Conservation (phyloP, 805 yeast species). For the Candida vartiovaarae region DNA sequence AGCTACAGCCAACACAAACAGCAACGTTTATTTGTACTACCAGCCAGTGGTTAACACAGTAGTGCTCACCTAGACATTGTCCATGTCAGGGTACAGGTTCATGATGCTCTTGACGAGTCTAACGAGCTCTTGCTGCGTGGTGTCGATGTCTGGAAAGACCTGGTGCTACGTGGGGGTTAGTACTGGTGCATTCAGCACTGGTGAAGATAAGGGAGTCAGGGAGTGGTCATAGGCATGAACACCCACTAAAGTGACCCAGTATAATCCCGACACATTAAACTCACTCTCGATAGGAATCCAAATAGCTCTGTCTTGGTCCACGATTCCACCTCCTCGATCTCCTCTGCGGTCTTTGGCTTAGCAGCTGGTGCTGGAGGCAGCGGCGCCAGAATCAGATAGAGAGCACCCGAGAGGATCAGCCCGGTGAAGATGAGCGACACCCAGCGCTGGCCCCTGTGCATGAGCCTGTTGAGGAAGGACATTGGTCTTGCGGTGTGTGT, state of each 20-base stretch:
- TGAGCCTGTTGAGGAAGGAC: slow-evolving; percentile 8
- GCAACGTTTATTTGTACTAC: too few species aligned
- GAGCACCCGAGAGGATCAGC: slow-evolving; percentile 9
- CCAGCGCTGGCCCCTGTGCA: slow-evolving; percentile 7
- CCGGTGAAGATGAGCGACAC: slow-evolving; percentile 11
- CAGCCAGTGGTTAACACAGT: too few species aligned
- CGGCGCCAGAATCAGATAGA: slow-evolving; percentile 11
- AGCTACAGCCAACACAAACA: too few species aligned
- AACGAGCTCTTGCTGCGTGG: slow-evolving; percentile 6
- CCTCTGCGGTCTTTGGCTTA: slow-evolving; percentile 9
- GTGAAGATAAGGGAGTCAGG: too few species aligned
- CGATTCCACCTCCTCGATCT: slow-evolving; percentile 5
- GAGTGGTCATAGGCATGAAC: too few species aligned
- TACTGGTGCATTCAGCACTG: too few species aligned
- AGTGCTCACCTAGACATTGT: too few species aligned
- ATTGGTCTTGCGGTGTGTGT: background rate
- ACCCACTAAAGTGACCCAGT: background rate
- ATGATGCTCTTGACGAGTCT: slow-evolving; percentile 13
- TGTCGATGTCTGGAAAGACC: slow-evolving; percentile 16
- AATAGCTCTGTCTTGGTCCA: slow-evolving; percentile 12
- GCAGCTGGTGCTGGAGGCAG: slow-evolving; percentile 3
- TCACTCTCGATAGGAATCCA: slow-evolving; percentile 11
- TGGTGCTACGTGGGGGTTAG: slow-evolving; percentile 9
- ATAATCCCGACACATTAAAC: too few species aligned
- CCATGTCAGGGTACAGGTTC: slow-evolving; percentile 9